Percentiles rank a stretch among this genome's conserved stretches.
These are phyloP conservation scores for Chalciporus sp. DNA, from an alignment of 1,284 basidiomycete genomes.

Conservation along the genomic window DNA sequence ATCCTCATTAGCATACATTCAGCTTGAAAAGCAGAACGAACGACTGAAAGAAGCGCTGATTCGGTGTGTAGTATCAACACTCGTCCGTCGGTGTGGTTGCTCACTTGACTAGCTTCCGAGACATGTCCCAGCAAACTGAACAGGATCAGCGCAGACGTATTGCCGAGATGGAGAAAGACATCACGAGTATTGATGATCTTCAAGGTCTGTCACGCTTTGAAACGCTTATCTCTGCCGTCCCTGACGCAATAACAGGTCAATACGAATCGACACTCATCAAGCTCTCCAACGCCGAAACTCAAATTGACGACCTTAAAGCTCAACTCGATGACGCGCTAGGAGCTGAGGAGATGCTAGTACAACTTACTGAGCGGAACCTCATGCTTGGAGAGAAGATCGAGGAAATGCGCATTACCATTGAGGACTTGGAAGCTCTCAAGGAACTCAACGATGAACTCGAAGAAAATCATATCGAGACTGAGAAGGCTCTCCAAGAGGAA, in stretches of 20 bases:
- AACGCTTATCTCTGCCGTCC: slow-evolving; percentile 3
- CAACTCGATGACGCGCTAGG: slow-evolving; percentile 96
- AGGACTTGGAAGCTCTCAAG: slow-evolving; percentile 94
- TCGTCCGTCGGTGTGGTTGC: neutral
- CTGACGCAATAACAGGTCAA: slow-evolving; percentile 53
- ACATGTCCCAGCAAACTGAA: slow-evolving; percentile 87
- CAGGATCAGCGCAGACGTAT: slow-evolving; percentile 83
- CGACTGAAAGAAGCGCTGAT: slow-evolving; percentile 93
- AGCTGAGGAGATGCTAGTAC: slow-evolving; percentile 95
- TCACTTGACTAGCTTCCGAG: slow-evolving; percentile 64
- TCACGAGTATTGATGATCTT: slow-evolving; percentile 68
- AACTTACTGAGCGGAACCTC: slow-evolving; percentile 93
- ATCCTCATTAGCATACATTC: slow-evolving; percentile 80
- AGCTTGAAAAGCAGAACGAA: slow-evolving; percentile 96
- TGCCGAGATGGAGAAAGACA: slow-evolving; percentile 87
- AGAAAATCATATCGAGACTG: slow-evolving; percentile 94
- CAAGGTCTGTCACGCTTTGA: slow-evolving; percentile 49
- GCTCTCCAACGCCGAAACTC: slow-evolving; percentile 82
- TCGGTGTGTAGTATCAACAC: slow-evolving; percentile 49
- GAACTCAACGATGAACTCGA: slow-evolving; percentile 97
- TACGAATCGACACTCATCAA: slow-evolving; percentile 81
- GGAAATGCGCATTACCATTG: slow-evolving; percentile 93
- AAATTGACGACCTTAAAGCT: slow-evolving; percentile 91
- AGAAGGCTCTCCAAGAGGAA: slow-evolving; percentile 90
- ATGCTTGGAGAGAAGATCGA: slow-evolving; percentile 96